phyloP scores from a whole-genome alignment of 371 early-diverging fungal species.

The Mucor racemosus region DNA sequence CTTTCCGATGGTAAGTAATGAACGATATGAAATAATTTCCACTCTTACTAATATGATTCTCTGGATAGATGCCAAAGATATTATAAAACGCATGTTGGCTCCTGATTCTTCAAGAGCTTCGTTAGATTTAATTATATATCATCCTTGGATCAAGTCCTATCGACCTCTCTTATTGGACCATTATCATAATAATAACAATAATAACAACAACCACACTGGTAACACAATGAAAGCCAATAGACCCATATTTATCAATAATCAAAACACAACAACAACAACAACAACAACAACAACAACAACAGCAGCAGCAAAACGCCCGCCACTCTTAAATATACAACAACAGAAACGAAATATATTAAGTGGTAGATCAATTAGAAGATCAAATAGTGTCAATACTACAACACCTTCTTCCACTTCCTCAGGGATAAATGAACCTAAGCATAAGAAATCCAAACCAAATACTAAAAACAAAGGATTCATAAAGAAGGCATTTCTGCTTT shows the following conservation, averaged over 20 bases:
- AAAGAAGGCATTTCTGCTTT: slow-evolving; percentile 12
- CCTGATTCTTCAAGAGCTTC: slow-evolving; percentile 45
- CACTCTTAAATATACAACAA: background rate
- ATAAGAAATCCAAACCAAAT: background rate
- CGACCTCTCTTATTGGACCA: slow-evolving; percentile 18
- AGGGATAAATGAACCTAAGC: slow-evolving; percentile 1
- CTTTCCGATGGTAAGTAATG: slow-evolving; percentile 40
- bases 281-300: background rate
- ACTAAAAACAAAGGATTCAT: slow-evolving; percentile 8
- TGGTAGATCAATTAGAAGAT: background rate
- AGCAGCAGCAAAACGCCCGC: background rate
- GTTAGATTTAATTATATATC: slow-evolving; percentile 46
- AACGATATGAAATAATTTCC: background rate
- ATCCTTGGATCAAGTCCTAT: slow-evolving; percentile 45
- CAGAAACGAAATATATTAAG: background rate
- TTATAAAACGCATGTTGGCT: slow-evolving; percentile 46
- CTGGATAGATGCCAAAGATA: slow-evolving; percentile 43
- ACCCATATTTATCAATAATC: background rate
- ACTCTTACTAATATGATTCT: background rate
- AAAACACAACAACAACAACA: background rate
- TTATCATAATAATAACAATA: background rate
- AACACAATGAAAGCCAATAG: slow-evolving; percentile 15
- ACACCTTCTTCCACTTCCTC: background rate
- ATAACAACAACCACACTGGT: background rate
- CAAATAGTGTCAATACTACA: background rate